Conservation (phyloP, 2,329 filamentous ascomycete genomes). For the Geoglossum cookeanum region DNA sequence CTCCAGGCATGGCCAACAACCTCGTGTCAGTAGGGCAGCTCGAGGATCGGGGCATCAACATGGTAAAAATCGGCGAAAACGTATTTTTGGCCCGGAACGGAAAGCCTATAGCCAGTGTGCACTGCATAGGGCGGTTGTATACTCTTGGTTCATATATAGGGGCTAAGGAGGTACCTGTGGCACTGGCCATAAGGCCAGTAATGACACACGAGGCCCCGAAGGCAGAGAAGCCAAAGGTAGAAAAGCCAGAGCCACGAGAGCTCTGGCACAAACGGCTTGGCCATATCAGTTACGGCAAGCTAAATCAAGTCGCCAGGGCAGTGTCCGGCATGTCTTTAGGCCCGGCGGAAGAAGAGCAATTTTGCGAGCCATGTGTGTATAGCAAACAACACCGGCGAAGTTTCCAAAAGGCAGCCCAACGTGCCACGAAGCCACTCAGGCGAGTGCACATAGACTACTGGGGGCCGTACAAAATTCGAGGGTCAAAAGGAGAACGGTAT, state of each 20-base stretch:
- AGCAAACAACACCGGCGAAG: neutral
- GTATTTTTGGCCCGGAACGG: neutral
- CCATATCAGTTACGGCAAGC: neutral
- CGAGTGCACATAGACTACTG: constrained; percentile 1
- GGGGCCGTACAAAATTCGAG: neutral
- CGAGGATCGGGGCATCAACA: neutral
- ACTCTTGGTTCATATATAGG: neutral
- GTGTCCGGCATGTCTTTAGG: neutral
- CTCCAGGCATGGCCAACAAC: neutral
- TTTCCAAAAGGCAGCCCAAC: neutral
- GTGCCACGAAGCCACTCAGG: neutral
- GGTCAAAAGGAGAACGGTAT: neutral
- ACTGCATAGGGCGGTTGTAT: neutral
- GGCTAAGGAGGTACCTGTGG: neutral
- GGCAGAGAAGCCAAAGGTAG: neutral
- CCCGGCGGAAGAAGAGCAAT: neutral
- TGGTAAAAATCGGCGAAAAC: neutral
- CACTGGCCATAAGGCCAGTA: neutral
- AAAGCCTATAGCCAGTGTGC: neutral
- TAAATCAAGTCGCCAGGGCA: neutral
- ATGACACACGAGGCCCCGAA: neutral
- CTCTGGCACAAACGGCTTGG: neutral
- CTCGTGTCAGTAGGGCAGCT: neutral
- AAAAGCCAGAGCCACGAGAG: neutral
- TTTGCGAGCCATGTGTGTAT: neutral